Evolutionary conservation across 139 green algal genomes (phyloP), one percentile per base, ranked within the genome.

Genomic region (Coccomyxa sp.): DNA sequence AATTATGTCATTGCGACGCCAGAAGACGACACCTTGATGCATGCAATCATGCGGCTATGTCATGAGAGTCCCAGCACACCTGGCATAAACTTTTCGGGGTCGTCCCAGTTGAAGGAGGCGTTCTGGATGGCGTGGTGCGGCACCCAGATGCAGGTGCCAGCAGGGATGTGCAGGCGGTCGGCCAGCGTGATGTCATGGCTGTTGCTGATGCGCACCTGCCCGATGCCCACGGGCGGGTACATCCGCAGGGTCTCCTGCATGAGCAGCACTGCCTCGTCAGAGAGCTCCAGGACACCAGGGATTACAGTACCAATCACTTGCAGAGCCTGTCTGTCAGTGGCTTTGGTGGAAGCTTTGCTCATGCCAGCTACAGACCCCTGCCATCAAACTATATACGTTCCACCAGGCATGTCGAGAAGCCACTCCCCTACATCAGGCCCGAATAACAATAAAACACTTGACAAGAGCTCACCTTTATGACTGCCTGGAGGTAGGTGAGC

Each of bases 201-300:
- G 55, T 73, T 36, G 55, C 54, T 73, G 10, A n/a, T 24, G 3
- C 80, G 55, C 8, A 55, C 75, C 18, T 77, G 77, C 27, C 82
- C 79, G 27, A 75, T 36, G 9, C 35, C 72, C 74, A 78, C 64
- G 29, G 80, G 74, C 1, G 82, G 82, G 40, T 82, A 74, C 71
- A 84, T 10, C 0, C 82, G 75, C 82, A 84, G 76, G 6, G 38
- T 54, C 75, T 81, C 78, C 78, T 83, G 74, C 64, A 73, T 0
- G 2, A 16, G 7, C 64, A 34, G 31, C 58, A 34, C 24, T 31
- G 18, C 58, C 22, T 22, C 31, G 16, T 70, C 64, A 31, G 2
- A 64, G 18, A n/a, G n/a, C n/a, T n/a, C n/a, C n/a, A n/a, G n/a
- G n/a, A n/a, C n/a, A n/a, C n/a, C n/a, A n/a, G n/a, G n/a, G n/a